phyloP scores from a whole-genome alignment of 805 yeast species.

The Zygosaccharomyces gambellarensis region DNA sequence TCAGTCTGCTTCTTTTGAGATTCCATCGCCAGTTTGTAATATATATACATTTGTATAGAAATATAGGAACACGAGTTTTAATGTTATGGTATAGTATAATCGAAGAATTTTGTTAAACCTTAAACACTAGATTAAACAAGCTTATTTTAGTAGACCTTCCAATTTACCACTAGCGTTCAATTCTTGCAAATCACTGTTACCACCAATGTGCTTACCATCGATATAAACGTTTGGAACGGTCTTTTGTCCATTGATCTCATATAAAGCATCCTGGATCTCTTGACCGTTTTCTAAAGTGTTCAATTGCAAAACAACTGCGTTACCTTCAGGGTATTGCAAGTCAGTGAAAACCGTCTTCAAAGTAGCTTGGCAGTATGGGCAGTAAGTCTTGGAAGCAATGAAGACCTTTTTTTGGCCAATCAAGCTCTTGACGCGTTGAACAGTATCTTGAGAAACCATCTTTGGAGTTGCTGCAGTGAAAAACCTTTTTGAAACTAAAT shows the following conservation, averaged over 20 bases:
- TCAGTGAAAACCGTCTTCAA: conserved; percentile 37
- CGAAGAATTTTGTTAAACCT: too few species aligned
- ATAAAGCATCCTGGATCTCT: conserved; percentile 75
- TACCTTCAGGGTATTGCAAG: conserved; percentile 41
- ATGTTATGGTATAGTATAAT: not conserved
- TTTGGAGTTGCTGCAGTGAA: conserved; percentile 16
- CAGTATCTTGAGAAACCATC: conserved; percentile 57
- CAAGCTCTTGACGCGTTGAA: conserved; percentile 54
- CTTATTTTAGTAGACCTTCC: conserved; percentile 34
- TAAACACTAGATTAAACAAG: not conserved
- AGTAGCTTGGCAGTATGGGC: conserved; percentile 58
- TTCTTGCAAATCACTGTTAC: conserved; percentile 82
- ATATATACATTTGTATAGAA: not conserved
- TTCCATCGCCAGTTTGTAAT: not conserved
- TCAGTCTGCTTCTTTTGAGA: not conserved
- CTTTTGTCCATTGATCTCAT: conserved; percentile 76
- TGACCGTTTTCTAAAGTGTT: conserved; percentile 63
- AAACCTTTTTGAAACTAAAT: conserved; percentile 13
- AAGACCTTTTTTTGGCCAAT: conserved; percentile 65
- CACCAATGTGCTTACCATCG: conserved; percentile 90
- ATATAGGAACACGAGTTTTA: not conserved
- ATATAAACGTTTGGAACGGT: conserved; percentile 94
- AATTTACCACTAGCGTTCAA: conserved; percentile 60
- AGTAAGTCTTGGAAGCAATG: conserved; percentile 76
- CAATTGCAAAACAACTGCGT: conserved; percentile 39